phyloP scores from a whole-genome alignment of 2,329 filamentous ascomycete species.

The Knoxdaviesia capensis region DNA sequence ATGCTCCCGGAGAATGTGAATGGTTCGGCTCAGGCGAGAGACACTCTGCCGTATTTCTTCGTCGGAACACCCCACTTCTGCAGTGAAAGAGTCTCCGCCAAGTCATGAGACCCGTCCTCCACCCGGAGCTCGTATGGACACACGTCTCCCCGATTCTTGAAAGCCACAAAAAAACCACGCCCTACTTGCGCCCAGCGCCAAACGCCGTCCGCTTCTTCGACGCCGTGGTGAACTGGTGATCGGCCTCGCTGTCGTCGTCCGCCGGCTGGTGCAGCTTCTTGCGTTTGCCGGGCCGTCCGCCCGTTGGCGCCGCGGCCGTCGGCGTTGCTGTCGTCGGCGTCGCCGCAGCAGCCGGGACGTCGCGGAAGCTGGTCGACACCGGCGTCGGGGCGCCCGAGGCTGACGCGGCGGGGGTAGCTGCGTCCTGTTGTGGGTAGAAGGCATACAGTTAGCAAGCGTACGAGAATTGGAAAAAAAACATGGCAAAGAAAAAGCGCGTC shows the following conservation, averaged over 20 bases:
- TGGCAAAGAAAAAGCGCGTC: not conserved
- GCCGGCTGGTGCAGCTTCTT: constrained; percentile 31
- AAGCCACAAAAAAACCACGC: not conserved
- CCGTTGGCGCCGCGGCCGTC: constrained; percentile 33
- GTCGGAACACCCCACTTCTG: too few species aligned
- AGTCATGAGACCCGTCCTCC: too few species aligned
- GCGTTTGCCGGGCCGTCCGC: constrained; percentile 24
- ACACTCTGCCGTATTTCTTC: too few species aligned
- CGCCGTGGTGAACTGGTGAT: constrained; percentile 28
- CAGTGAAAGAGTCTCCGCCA: too few species aligned
- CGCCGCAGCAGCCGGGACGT: constrained; percentile 15
- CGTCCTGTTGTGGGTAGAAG: constrained; percentile 13
- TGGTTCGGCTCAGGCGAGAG: too few species aligned
- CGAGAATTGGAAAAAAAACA: not conserved
- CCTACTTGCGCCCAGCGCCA: constrained; percentile 30
- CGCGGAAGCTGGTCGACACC: constrained; percentile 24
- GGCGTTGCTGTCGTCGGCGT: constrained; percentile 26
- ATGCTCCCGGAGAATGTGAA: too few species aligned
- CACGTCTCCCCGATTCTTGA: too few species aligned
- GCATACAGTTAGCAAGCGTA: not conserved
- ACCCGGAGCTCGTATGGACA: too few species aligned
- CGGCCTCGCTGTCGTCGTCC: constrained; percentile 37
- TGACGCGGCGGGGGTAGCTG: constrained; percentile 21
- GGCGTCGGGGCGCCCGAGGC: constrained; percentile 32
- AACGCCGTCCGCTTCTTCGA: constrained; percentile 37